These are phyloP conservation scores for Fusarium nanum DNA, from an alignment of 2,329 filamentous ascomycete species.

Conservation along the genomic window DNA sequence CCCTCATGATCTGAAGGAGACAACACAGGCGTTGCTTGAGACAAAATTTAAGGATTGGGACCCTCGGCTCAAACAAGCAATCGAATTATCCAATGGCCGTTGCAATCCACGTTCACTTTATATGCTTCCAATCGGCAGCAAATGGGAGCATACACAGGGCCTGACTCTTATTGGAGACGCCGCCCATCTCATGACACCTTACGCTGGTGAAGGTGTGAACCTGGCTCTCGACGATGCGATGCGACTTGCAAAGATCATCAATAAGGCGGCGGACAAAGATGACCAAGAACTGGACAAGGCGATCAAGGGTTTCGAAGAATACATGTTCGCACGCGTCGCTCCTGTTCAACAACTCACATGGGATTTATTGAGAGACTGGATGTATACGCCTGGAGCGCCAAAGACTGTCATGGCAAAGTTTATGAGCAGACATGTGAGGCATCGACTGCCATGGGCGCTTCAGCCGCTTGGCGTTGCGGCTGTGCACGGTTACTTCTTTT, in stretches of 20 bases:
- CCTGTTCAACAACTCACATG: conserved; percentile 56
- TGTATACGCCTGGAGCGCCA: conserved; percentile 61
- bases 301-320: conserved; percentile 52
- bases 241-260: conserved; percentile 59
- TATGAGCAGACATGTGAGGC: conserved; percentile 49
- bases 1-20: conserved; percentile 52
- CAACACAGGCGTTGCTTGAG: conserved; percentile 53
- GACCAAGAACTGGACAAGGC: conserved; percentile 49
- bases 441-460: conserved; percentile 47
- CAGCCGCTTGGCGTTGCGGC: conserved; percentile 48
- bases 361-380: conserved; percentile 60
- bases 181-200: conserved; percentile 69
- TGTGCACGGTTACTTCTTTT: conserved; percentile 47
- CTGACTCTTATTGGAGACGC: conserved; percentile 69
- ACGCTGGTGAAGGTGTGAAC: conserved; percentile 70
- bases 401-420: conserved; percentile 55
- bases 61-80: conserved; percentile 55
- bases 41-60: conserved; percentile 55
- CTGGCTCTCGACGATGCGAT: conserved; percentile 66
- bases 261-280: conserved; percentile 41
- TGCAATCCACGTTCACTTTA: conserved; percentile 61
- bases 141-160: conserved; percentile 61
- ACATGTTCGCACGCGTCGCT: conserved; percentile 54
- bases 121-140: conserved; percentile 62
- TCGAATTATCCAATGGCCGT: conserved; percentile 55